Conservation (phyloP, 1,284 basidiomycete genomes). For the Spongispora temasekensis region DNA sequence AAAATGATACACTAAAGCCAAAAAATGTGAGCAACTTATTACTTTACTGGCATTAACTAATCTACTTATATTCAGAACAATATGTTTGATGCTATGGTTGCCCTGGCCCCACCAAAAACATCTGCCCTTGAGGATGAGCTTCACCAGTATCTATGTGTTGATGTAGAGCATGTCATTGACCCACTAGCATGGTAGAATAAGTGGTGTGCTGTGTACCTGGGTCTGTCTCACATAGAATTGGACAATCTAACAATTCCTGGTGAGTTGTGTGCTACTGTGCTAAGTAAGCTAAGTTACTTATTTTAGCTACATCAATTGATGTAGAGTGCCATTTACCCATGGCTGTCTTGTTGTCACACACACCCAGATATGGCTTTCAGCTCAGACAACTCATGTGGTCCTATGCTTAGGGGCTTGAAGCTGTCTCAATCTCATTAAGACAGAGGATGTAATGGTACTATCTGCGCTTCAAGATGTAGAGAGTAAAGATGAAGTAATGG, state of each 20-base stretch:
- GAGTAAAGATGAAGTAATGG: too few relatives aligned
- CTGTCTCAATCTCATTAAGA: too few relatives aligned
- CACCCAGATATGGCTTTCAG: neutral
- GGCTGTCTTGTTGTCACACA: neutral
- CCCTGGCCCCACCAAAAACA: neutral
- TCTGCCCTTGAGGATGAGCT: neutral
- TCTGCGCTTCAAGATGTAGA: too few relatives aligned
- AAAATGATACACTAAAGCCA: neutral
- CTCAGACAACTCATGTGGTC: neutral
- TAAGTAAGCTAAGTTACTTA: neutral
- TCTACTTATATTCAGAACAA: neutral
- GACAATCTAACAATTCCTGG: neutral
- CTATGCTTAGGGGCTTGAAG: too few relatives aligned
- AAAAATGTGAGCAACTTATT: neutral
- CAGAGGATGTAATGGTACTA: too few relatives aligned
- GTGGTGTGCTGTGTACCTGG: accelerated
- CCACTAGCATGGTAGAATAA: neutral
- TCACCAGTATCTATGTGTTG: neutral
- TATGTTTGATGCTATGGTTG: neutral
- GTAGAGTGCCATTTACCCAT: neutral
- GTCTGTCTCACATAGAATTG: neutral
- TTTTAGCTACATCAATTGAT: neutral
- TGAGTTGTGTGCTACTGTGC: neutral
- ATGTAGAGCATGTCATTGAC: neutral
- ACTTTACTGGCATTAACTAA: neutral